phyloP scores from a whole-genome alignment of 139 green algal genomes.

The Zygnema cylindricum region DNA sequence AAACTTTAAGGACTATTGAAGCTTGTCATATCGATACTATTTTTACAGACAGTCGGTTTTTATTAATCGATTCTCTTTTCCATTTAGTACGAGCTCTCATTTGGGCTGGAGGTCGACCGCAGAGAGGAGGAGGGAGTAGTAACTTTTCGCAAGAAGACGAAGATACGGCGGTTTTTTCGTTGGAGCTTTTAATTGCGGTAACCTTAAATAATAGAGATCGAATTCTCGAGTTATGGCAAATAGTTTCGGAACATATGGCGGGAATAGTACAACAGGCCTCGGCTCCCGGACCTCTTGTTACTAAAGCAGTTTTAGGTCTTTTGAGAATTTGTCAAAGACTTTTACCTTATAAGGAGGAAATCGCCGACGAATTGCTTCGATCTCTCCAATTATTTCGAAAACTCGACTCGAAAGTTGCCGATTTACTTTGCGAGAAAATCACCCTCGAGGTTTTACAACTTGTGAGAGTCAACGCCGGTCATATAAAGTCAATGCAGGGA shows the following conservation, averaged over 20 bases:
- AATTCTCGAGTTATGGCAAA: conserved; percentile 79
- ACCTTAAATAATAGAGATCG: conserved; percentile 90
- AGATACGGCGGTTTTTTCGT: conserved; percentile 80
- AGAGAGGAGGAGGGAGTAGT: conserved; percentile 16
- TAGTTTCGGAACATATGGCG: conserved; percentile 74
- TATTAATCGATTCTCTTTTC: conserved; percentile 78
- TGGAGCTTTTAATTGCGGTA: conserved; percentile 89
- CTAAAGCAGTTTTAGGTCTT: conserved; percentile 84
- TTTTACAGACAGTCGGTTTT: conserved; percentile 87
- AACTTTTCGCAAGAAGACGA: conserved; percentile 64
- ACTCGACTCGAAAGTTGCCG: conserved; percentile 74
- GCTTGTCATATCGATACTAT: conserved; percentile 84
- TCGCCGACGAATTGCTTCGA: conserved; percentile 82
- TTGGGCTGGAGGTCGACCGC: conserved; percentile 63
- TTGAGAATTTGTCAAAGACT: conserved; percentile 86
- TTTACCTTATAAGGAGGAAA: conserved; percentile 88
- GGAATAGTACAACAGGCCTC: conserved; percentile 65
- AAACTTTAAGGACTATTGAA: conserved; percentile 64
- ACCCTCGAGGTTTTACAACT: conserved; percentile 59
- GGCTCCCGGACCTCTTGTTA: conserved; percentile 69
- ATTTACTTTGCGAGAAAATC: conserved; percentile 68
- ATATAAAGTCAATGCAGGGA: conserved; percentile 67
- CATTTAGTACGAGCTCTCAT: conserved; percentile 85
- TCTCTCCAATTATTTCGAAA: conserved; percentile 79
- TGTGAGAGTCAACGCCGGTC: conserved; percentile 8